These are phyloP conservation scores for Lichtheimia corymbifera DNA, from an alignment of 371 early-diverging fungal genomes.

Conservation along the genomic window DNA sequence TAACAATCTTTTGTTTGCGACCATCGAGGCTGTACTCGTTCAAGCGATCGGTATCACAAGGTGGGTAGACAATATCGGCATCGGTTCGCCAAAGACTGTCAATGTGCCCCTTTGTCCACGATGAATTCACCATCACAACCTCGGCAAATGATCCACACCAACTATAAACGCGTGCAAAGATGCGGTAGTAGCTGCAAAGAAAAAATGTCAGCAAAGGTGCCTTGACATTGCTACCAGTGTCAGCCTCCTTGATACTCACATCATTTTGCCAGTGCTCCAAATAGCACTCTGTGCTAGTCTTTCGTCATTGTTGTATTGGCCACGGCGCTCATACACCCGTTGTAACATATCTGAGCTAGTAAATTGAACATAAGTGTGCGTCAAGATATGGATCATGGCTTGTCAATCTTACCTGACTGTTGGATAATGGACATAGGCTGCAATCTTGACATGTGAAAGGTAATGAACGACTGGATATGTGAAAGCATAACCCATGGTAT, in stretches of 20 bases:
- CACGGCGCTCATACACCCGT: slow-evolving; percentile 69
- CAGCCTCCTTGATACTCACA: slow-evolving; percentile 32
- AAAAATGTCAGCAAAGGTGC: background rate
- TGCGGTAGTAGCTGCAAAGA: slow-evolving; percentile 70
- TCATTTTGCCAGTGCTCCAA: slow-evolving; percentile 67
- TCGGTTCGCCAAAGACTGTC: slow-evolving; percentile 69
- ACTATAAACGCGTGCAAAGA: slow-evolving; percentile 78
- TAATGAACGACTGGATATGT: slow-evolving; percentile 81
- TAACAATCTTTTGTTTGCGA: slow-evolving; percentile 68
- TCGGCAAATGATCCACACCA: slow-evolving; percentile 79
- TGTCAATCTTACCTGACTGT: slow-evolving; percentile 69
- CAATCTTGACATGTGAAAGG: slow-evolving; percentile 65
- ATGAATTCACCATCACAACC: slow-evolving; percentile 86
- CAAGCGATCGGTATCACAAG: slow-evolving; percentile 83
- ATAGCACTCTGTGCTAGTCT: slow-evolving; percentile 55
- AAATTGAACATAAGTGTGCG: background rate
- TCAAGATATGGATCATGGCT: background rate
- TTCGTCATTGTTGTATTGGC: slow-evolving; percentile 68
- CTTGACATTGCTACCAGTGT: background rate
- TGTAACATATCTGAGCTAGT: slow-evolving; percentile 92
- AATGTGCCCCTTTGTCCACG: slow-evolving; percentile 95
- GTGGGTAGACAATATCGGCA: slow-evolving; percentile 86
- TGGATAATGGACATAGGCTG: slow-evolving; percentile 95
- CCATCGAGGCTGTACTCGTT: slow-evolving; percentile 44
- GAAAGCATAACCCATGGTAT: slow-evolving; percentile 95